Evolutionary conservation across 805 yeast species (phyloP).

Genomic region (Zygosaccharomyces rouxii): DNA sequence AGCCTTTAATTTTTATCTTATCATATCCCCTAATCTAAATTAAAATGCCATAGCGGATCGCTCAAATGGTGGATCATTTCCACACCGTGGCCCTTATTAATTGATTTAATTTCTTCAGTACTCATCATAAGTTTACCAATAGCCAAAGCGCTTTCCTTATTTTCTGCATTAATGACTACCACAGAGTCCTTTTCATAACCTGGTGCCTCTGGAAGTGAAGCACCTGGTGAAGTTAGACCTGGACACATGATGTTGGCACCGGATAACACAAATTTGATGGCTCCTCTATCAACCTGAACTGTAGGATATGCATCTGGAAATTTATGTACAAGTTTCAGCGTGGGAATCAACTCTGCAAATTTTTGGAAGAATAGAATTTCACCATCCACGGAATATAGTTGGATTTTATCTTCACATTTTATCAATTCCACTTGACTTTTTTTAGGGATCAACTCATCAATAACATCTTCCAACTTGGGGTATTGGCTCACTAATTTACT

Average conservation of each 20-base stretch:
- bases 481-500: conserved; percentile 67
- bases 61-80: conserved; percentile 81
- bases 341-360: conserved; percentile 73
- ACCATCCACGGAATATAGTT: conserved; percentile 65
- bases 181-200: conserved; percentile 53
- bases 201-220: conserved; percentile 70
- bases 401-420: conserved; percentile 88
- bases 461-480: conserved; percentile 66
- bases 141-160: conserved; percentile 86
- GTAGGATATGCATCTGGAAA: conserved; percentile 80
- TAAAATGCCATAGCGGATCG: conserved; percentile 78
- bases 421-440: conserved; percentile 73
- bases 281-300: conserved; percentile 92
- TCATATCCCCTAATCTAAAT: conserved; percentile 38
- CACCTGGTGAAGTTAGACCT: conserved; percentile 84
- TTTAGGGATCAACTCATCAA: conserved; percentile 83
- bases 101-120: conserved; percentile 76
- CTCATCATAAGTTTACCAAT: conserved; percentile 85
- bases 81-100: conserved; percentile 86
- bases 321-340: conserved; percentile 69
- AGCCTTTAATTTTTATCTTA: not conserved
- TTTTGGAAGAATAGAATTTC: conserved; percentile 77
- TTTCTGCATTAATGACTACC: conserved; percentile 85
- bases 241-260: conserved; percentile 98
- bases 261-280: conserved; percentile 88